These are phyloP conservation scores for Zygosaccharomyces pseudobailii DNA, from an alignment of 1,139 yeast species.

Conservation along the genomic window DNA sequence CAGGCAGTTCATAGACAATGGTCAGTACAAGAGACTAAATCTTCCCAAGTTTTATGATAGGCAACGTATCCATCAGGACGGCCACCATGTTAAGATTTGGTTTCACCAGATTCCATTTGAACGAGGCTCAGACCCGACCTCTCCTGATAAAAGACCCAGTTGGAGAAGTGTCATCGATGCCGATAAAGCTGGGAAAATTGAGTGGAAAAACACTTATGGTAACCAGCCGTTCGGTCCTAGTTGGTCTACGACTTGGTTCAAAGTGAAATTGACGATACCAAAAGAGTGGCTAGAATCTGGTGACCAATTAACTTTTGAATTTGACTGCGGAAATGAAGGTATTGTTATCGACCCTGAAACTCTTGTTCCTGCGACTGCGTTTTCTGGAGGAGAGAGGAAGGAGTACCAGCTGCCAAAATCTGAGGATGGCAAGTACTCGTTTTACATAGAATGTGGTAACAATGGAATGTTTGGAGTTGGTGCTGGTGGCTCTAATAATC, in stretches of 20 bases:
- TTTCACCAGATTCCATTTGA: slow-evolving; percentile 34
- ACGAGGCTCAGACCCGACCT: slow-evolving; percentile 31
- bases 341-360: slow-evolving; percentile 55
- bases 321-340: slow-evolving; percentile 89
- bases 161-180: slow-evolving; percentile 61
- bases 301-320: slow-evolving; percentile 61
- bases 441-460: slow-evolving; percentile 86
- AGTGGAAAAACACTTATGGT: slow-evolving; percentile 47
- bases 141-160: slow-evolving; percentile 54
- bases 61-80: slow-evolving; percentile 40
- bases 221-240: slow-evolving; percentile 90
- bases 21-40: slow-evolving; percentile 64
- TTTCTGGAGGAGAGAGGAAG: slow-evolving; percentile 81
- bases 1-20: slow-evolving; percentile 76
- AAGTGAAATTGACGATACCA: slow-evolving; percentile 60
- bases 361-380: slow-evolving; percentile 74
- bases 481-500: slow-evolving; percentile 54
- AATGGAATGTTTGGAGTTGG: slow-evolving; percentile 94
- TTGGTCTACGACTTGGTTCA: slow-evolving; percentile 97
- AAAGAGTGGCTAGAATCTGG: slow-evolving; percentile 46
- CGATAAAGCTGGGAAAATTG: slow-evolving; percentile 33
- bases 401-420: slow-evolving; percentile 62
- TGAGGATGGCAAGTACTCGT: slow-evolving; percentile 36
- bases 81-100: slow-evolving; percentile 25
- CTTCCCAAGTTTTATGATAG: slow-evolving; percentile 78